Evolutionary conservation across 2,329 filamentous ascomycete species (phyloP).

Genomic region (Xylariales sp.): DNA sequence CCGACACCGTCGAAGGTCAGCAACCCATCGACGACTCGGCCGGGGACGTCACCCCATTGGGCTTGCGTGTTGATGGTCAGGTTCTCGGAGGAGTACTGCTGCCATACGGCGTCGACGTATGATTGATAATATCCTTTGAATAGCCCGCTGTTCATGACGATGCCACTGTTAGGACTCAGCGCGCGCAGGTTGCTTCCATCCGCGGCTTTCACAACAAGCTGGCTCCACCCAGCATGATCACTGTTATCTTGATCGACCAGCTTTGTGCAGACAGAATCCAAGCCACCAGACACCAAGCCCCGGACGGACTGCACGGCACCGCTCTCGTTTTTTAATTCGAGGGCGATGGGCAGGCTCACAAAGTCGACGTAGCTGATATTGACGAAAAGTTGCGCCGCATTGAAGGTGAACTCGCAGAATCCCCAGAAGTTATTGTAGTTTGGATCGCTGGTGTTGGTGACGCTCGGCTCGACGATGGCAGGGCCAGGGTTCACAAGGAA

Average conservation of each 20-base stretch:
- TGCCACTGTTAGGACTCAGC: slow-evolving; percentile 48
- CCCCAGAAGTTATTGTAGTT: slow-evolving; percentile 61
- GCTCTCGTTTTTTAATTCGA: slow-evolving; percentile 44
- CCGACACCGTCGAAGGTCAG: slow-evolving; percentile 37
- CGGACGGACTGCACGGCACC: slow-evolving; percentile 41
- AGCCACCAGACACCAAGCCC: slow-evolving; percentile 43
- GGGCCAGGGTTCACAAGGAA: slow-evolving; percentile 70
- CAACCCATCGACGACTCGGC: slow-evolving; percentile 32
- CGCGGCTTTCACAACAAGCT: slow-evolving; percentile 40
- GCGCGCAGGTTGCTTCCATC: slow-evolving; percentile 42
- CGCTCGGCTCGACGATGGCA: slow-evolving; percentile 69
- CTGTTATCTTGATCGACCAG: slow-evolving; percentile 39
- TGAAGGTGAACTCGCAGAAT: slow-evolving; percentile 64
- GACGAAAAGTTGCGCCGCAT: slow-evolving; percentile 51
- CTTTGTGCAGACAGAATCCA: slow-evolving; percentile 38
- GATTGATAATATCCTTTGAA: slow-evolving; percentile 46
- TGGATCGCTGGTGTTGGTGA: slow-evolving; percentile 59
- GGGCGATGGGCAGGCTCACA: slow-evolving; percentile 58
- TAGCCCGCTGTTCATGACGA: slow-evolving; percentile 36
- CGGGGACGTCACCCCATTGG: slow-evolving; percentile 43
- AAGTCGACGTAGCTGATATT: slow-evolving; percentile 75
- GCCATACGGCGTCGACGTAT: slow-evolving; percentile 50
- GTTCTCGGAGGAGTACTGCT: slow-evolving; percentile 37
- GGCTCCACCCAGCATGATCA: slow-evolving; percentile 48
- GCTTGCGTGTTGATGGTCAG: slow-evolving; percentile 52